These are phyloP conservation scores for Rhexocercosporidium sp. DNA, from an alignment of 2,329 filamentous ascomycete genomes.

Conservation along the genomic window DNA sequence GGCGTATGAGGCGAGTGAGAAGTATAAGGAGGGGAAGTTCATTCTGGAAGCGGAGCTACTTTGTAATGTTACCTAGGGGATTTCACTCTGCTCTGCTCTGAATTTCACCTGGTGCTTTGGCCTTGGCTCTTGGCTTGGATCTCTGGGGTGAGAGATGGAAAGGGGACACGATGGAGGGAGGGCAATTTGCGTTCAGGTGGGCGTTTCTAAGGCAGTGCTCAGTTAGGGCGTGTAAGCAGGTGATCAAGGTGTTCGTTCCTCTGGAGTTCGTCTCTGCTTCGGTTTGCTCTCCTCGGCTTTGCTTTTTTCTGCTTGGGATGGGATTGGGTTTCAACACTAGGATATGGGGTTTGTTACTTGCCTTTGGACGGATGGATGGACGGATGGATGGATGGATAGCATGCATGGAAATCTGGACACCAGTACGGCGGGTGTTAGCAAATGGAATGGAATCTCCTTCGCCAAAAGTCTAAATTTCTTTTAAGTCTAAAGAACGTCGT, in stretches of 20 bases:
- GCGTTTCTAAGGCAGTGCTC: not conserved
- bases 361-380: not conserved
- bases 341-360: not conserved
- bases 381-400: not conserved
- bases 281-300: not conserved
- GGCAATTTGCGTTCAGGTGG: not conserved
- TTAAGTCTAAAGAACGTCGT: too few relatives aligned
- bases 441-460: too few relatives aligned
- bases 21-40: slow-evolving; percentile 99
- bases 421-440: not conserved
- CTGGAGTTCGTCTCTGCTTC: not conserved
- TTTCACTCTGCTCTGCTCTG: not conserved
- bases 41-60: slow-evolving; percentile 93
- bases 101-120: not conserved
- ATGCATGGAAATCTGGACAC: not conserved
- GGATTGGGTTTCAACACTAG: not conserved
- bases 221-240: not conserved
- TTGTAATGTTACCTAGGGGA: slow-evolving; percentile 68
- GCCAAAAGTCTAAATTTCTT: too few relatives aligned
- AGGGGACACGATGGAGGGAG: not conserved
- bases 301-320: not conserved
- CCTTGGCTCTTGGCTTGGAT: not conserved
- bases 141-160: not conserved
- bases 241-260: not conserved
- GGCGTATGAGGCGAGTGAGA: slow-evolving; percentile 88